phyloP scores from a whole-genome alignment of 805 yeast species.

The Pichia phayaonensis region DNA sequence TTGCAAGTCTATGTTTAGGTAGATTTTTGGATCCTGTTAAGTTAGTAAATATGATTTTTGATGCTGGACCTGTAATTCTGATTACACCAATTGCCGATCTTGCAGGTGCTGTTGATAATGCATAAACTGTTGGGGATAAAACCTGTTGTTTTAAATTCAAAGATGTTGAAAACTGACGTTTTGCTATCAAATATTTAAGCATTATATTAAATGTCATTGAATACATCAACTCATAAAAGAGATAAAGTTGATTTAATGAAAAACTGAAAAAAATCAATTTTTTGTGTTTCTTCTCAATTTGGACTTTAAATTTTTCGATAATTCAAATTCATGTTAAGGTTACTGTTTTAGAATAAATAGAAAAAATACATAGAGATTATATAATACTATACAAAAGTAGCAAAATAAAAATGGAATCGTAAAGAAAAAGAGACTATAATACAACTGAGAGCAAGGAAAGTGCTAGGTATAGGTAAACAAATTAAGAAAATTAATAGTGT shows the following conservation, averaged over 20 bases:
- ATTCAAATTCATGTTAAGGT: background rate
- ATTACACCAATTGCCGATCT: conserved; percentile 83
- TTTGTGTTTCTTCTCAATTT: background rate
- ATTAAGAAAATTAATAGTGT: background rate
- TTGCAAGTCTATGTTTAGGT: conserved; percentile 49
- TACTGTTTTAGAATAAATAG: background rate
- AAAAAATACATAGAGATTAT: background rate
- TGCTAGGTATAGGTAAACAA: background rate
- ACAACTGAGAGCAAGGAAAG: background rate
- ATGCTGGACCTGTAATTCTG: conserved; percentile 69
- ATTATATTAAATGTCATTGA: background rate
- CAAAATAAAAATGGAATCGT: background rate
- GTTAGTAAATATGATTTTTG: conserved; percentile 35
- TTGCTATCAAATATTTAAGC: background rate
- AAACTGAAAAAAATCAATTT: too few relatives aligned
- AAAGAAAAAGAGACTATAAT: conserved; percentile 1
- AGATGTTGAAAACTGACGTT: background rate
- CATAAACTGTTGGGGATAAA: conserved; percentile 68
- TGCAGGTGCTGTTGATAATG: conserved; percentile 77
- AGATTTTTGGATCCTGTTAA: conserved; percentile 35
- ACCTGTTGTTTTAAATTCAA: background rate
- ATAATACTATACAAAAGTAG: background rate
- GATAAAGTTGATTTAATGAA: background rate
- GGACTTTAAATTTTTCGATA: too few relatives aligned
- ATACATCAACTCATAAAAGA: background rate